Conservation (phyloP, 2,329 filamentous ascomycete species). For the Curvularia verruculosa region DNA sequence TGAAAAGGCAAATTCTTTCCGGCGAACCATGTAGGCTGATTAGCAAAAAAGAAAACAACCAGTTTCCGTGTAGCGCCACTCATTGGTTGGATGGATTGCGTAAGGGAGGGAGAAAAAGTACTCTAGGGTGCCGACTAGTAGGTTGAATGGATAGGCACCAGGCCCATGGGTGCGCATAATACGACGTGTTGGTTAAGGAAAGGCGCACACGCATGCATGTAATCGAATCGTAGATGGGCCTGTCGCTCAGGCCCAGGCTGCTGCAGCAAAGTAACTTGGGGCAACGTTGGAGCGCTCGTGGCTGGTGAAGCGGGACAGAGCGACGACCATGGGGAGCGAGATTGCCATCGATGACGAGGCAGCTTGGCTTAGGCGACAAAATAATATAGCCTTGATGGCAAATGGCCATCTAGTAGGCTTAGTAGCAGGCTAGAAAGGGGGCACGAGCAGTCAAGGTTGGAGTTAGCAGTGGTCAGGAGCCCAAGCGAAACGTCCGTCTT, state of each 20-base stretch:
- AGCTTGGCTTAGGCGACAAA: conserved; percentile 29
- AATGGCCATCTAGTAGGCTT: conserved; percentile 1
- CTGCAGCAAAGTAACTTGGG: no score
- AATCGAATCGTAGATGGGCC: conserved; percentile 12
- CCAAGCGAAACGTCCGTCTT: conserved; percentile 17
- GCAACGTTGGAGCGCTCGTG: no score
- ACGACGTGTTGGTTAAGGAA: conserved; percentile 23
- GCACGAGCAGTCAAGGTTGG: conserved; percentile 9
- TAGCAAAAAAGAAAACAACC: neutral
- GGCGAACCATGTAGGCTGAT: conserved; percentile 14
- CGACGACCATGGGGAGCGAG: neutral
- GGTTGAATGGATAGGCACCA: conserved; percentile 9
- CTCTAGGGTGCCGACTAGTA: conserved; percentile 28
- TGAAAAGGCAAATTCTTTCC: conserved; percentile 17
- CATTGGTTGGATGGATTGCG: conserved; percentile 27
- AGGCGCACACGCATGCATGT: conserved; percentile 21
- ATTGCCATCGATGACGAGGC: conserved; percentile 36
- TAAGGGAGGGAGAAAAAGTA: conserved; percentile 21
- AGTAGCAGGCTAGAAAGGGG: conserved; percentile 28
- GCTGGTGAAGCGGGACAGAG: neutral
- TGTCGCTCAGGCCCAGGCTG: neutral
- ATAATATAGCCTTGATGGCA: neutral
- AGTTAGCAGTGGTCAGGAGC: conserved; percentile 12
- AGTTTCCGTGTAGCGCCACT: conserved; percentile 26
- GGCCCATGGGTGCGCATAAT: conserved; percentile 24